Percentiles rank a stretch among this genome's conserved stretches.
Evolutionary conservation across 164 flowering plant genomes (phyloP).

Genomic region (Buxus sempervirens): DNA sequence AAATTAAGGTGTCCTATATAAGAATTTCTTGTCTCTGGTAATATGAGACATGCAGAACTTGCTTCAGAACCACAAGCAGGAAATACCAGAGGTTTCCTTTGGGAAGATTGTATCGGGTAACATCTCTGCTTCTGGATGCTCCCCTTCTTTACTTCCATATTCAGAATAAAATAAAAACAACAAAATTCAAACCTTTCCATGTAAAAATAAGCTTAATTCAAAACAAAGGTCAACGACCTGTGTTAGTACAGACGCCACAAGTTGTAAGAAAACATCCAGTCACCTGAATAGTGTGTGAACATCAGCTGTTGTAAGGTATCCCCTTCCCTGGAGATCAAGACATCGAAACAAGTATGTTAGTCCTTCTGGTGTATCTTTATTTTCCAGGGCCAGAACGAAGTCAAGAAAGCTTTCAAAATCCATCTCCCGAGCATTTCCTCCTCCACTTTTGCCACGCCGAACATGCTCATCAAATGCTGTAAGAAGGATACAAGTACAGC

Average conservation of each 20-base stretch:
- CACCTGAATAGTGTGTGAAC: conserved; percentile 96
- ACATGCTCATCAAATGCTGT: conserved; percentile 96
- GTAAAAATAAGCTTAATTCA: neutral
- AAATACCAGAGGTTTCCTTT: conserved; percentile 51
- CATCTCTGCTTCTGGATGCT: conserved; percentile 50
- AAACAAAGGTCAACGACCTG: too few species aligned
- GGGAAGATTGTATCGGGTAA: conserved; percentile 72
- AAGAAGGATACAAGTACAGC: conserved; percentile 6
- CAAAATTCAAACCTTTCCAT: neutral
- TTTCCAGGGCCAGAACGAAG: conserved; percentile 91
- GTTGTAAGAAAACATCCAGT: neutral
- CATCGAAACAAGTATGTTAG: conserved; percentile 87
- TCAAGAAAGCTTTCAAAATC: conserved; percentile 94
- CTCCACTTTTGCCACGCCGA: conserved; percentile 80
- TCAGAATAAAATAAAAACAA: neutral
- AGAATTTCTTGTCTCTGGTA: conserved; percentile 33
- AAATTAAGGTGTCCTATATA: neutral
- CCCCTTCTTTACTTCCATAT: conserved; percentile 67
- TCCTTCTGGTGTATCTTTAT: conserved; percentile 95
- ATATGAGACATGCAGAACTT: conserved; percentile 60
- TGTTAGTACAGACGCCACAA: too few species aligned
- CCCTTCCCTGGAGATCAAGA: conserved; percentile 90
- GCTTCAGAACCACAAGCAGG: conserved; percentile 61
- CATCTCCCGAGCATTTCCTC: conserved; percentile 85
- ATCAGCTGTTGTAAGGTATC: conserved; percentile 90